Base-by-base conservation (phyloP, 768 basidiomycete species). In the Mycena olivaceomarginata region DNA sequence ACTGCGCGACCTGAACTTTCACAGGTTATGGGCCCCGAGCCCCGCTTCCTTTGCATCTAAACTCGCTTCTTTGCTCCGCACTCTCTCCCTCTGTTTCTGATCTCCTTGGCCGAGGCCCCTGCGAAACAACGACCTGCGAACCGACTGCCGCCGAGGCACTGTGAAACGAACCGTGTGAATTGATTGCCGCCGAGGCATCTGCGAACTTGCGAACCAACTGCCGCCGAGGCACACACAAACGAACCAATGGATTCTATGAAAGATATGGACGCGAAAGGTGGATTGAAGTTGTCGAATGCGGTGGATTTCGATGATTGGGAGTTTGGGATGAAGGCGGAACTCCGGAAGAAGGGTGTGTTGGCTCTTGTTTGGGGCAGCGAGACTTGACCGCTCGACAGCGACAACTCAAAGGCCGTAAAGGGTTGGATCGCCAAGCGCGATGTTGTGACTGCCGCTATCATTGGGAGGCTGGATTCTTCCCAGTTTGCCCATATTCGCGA, bases 331-430 rank as follows among this genome's bases (percentile, higher is more conserved):
- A 10, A 37, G 15, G 72, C 51, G 10, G 72, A 73, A 4, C 0
- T 67, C 13, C 51, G 72, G 6, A 56, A 51, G 20, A 41, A 57
- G 39, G 72, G 63, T 22, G 72, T 73, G 12, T 39, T 73, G 13
- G 72, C 11, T 9, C 15, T 74, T 18, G 57, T 15, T 5, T 74
- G n/a, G 9, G 66, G 73, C 4, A 7, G 20, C 5, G 73, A 74
- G 43, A 53, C 22, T 39, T 22, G 66, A 13, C 73, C 73, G 65
- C 6, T 67, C 2, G 67, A 59, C 31, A 62, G 66, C 67, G 45
- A 37, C 8, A 69, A 64, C 45, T 31, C 41, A 22, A 75, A 75
- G 74, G 53, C 74, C 22, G 74, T 75, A 41, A 75, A 75, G 67
- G 74, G 59, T 13, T 75, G 74, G 74, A 48, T 53, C 48, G n/a